Percentiles rank a stretch among this genome's conserved stretches.
Evolutionary conservation across 352 stramenopile genomes (phyloP).

Genomic region (Elongisporangium anandrum): DNA sequence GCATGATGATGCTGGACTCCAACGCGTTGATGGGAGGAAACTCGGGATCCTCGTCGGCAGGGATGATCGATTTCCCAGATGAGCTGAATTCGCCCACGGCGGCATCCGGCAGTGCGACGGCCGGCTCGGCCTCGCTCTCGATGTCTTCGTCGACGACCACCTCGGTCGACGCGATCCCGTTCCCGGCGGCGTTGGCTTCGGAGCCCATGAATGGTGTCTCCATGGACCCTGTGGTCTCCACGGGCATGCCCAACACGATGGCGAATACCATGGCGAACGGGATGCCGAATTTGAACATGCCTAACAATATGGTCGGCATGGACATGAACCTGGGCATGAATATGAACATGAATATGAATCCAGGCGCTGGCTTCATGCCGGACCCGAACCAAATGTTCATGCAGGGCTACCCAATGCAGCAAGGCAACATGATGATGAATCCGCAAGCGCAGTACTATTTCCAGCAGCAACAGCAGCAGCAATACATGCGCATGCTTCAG

Average conservation of each 20-base stretch:
- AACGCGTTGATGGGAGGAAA: slow-evolving; percentile 28
- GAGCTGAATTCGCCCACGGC: slow-evolving; percentile 78
- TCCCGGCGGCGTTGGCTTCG: slow-evolving; percentile 63
- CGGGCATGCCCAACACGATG: slow-evolving; percentile 30
- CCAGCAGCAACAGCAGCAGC: slow-evolving; percentile 78
- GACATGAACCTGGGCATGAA: slow-evolving; percentile 55
- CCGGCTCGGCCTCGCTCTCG: slow-evolving; percentile 11
- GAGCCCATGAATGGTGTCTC: slow-evolving; percentile 36
- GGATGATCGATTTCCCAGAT: slow-evolving; percentile 83
- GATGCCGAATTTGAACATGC: slow-evolving; percentile 10
- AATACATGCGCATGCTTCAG: slow-evolving; percentile 73
- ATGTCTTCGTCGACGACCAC: slow-evolving; percentile 25
- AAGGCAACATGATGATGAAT: slow-evolving; percentile 77
- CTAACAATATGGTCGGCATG: slow-evolving; percentile 16
- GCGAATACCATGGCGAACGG: slow-evolving; percentile 16
- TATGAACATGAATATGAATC: slow-evolving; percentile 52
- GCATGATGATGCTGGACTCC: slow-evolving; percentile 69
- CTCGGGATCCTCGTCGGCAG: slow-evolving; percentile 16
- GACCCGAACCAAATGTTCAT: slow-evolving; percentile 69
- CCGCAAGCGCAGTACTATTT: slow-evolving; percentile 61
- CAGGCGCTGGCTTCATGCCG: slow-evolving; percentile 24
- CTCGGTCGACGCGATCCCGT: slow-evolving; percentile 60
- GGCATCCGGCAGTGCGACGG: slow-evolving; percentile 5
- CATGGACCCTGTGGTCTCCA: slow-evolving; percentile 11
- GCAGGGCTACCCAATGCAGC: slow-evolving; percentile 61